Evolutionary conservation across 768 basidiomycete genomes (phyloP), one percentile per base, ranked within the genome.

Genomic region (Kwoniella heveanensis): DNA sequence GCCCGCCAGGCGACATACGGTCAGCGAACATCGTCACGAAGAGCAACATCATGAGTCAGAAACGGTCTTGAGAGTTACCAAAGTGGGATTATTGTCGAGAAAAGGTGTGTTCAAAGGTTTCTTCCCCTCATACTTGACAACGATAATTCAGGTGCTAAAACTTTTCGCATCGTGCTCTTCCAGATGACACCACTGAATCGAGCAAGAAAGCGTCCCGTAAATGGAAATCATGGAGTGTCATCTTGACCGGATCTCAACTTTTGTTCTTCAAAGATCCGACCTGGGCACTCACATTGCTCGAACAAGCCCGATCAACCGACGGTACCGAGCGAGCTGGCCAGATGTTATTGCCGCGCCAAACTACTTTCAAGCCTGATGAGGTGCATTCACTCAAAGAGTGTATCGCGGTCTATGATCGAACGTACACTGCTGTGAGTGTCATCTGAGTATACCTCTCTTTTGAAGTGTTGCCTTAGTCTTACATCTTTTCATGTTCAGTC

Each of bases 181-280:
- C 30, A 81, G 83, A 84, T 32, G 92, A 93, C 67, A 73, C 86
- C 0, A 66, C 85, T 7, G 89, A 90, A 67, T 87, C 89, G 2
- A 90, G 91, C 13, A 90, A 85, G 80, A 91, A 88, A 70, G 82
- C 88, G 0, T 88, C 85, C 72, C 85, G 91, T 53, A 98, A 93
- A 81, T 98, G 96, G 96, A 88, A 85, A 71, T 81, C 86, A 12
- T 94, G 88, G 85, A 88, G 86, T 65, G 90, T 92, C 9, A 83
- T 94, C 54, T 83, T 99, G 60, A 93, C 92, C 2, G 88, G 87
- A 25, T 93, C 92, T 4, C 95, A 97, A 72, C 83, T 99, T 3
- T 84, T 97, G 49, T 89, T 98, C 77, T 93, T 92, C 81, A 85
- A 78, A 80, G 82, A 57, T 77, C 82, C 65, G 57, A 78, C 19